Evolutionary conservation across 148 eudicot genomes (phyloP), one percentile per base, ranked within the genome.

Genomic region (Rhododendron simsii): DNA sequence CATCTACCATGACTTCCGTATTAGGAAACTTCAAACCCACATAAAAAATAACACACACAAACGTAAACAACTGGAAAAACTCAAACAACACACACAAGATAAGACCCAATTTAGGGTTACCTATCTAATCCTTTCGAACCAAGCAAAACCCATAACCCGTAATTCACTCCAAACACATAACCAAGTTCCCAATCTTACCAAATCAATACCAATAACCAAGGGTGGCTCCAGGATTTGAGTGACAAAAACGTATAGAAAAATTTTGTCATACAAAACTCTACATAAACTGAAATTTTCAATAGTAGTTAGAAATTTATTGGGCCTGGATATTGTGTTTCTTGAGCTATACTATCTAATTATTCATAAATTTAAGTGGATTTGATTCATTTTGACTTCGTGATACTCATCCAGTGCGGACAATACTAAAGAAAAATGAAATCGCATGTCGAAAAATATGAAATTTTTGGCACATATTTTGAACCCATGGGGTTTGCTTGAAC

Each of bases 1-100:
- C 71, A 63, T 59, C n/a, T 35, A 44, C 39, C 85, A 48, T 81
- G 71, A 59, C 69, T 82, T 74, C 61, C 61, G 15, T 51, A 71
- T 28, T 75, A 7, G 4, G 81, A 84, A 74, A 57, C 76, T 45
- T 67, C 85, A 82, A 86, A 13, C 63, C 50, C 75, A 86, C 55
- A 73, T 81, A 14, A 73, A 5, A 51, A 28, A 71, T 77, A 10
- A 65, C 26, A 57, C 45, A 30, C 18, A 80, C 26, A 80, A 37
- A 16, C 45, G 45, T 50, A 11, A 26, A 30, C 11, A 55, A n/a
- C 69, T 63, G 15, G 12, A 59, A 30, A 86, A 44, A 50, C 47
- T 37, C 63, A 50, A 65, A 67, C 45, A 39, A 69, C 63, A 85
- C 26, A 10, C 80, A 59, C 21, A 59, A 55, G 61, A 81, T 8